Evolutionary conservation across 1,284 basidiomycete genomes (phyloP).

Genomic region (Ustilago vetiveriae): DNA sequence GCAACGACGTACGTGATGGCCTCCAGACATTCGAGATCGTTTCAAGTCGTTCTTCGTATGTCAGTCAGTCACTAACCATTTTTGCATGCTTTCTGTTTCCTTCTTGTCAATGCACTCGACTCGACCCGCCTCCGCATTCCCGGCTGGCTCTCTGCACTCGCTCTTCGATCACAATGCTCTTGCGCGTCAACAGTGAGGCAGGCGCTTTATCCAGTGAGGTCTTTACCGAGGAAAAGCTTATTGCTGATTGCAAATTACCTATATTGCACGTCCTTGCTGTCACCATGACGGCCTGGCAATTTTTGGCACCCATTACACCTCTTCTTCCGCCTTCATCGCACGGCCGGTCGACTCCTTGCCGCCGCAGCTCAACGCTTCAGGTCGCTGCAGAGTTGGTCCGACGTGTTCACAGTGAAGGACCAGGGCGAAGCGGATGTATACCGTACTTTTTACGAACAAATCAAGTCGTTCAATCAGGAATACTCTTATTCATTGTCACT

Average conservation of each 20-base stretch:
- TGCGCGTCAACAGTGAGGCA: slow-evolving; percentile 51
- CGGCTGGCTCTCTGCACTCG: neutral
- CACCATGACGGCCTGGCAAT: slow-evolving; percentile 59
- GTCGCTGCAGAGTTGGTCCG: neutral
- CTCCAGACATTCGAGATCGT: too few relatives aligned
- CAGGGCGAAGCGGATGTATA: slow-evolving; percentile 22
- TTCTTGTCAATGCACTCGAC: too few relatives aligned
- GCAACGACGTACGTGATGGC: too few relatives aligned
- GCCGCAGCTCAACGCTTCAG: slow-evolving; percentile 25
- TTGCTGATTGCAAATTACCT: slow-evolving; percentile 66
- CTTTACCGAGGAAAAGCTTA: slow-evolving; percentile 63
- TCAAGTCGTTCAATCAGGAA: too few relatives aligned
- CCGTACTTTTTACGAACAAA: too few relatives aligned
- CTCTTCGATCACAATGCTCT: neutral
- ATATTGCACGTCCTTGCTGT: slow-evolving; percentile 62
- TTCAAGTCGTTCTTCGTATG: too few relatives aligned
- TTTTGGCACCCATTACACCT: slow-evolving; percentile 50
- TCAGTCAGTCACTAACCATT: neutral
- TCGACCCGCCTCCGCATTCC: too few relatives aligned
- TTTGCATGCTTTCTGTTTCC: neutral
- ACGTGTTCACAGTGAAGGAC: neutral
- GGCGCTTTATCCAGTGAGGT: slow-evolving; percentile 64
- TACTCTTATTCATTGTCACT: too few relatives aligned
- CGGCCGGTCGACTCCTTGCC: neutral
- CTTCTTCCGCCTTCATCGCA: slow-evolving; percentile 27